Conservation (phyloP, 257 asterid species). For the Nicotiana tomentosiformis region DNA sequence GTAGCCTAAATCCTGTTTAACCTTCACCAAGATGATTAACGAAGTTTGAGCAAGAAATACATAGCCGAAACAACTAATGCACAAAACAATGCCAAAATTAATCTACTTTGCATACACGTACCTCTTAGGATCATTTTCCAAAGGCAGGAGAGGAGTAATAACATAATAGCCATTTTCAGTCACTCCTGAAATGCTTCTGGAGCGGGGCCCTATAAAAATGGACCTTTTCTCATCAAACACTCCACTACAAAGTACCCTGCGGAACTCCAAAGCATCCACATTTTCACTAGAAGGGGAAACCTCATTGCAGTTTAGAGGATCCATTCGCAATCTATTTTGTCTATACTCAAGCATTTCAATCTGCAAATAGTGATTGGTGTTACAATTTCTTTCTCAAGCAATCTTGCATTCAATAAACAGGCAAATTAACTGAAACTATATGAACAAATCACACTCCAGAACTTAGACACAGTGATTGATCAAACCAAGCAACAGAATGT, state of each 20-base stretch:
- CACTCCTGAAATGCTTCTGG: constrained; percentile 96
- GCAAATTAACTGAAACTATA: not conserved
- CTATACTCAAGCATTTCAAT: constrained; percentile 69
- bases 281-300: constrained; percentile 32
- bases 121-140: constrained; percentile 65
- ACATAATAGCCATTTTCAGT: constrained; percentile 90
- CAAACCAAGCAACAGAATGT: not conserved
- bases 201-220: constrained; percentile 81
- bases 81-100: not conserved
- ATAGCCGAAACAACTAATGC: not conserved
- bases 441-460: not conserved
- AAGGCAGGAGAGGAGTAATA: constrained; percentile 71
- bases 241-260: constrained; percentile 74
- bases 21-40: not conserved
- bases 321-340: constrained; percentile 54
- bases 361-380: constrained; percentile 25
- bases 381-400: not conserved
- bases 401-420: not conserved
- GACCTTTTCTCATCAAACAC: constrained; percentile 75
- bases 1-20: not conserved
- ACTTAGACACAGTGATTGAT: not conserved
- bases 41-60: not conserved
- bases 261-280: constrained; percentile 59
- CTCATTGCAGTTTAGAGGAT: constrained; percentile 56
- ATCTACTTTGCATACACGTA: constrained; percentile 3